These are phyloP conservation scores for Przewalskia tangutica DNA, from an alignment of 257 asterid genomes.

Conservation along the genomic window DNA sequence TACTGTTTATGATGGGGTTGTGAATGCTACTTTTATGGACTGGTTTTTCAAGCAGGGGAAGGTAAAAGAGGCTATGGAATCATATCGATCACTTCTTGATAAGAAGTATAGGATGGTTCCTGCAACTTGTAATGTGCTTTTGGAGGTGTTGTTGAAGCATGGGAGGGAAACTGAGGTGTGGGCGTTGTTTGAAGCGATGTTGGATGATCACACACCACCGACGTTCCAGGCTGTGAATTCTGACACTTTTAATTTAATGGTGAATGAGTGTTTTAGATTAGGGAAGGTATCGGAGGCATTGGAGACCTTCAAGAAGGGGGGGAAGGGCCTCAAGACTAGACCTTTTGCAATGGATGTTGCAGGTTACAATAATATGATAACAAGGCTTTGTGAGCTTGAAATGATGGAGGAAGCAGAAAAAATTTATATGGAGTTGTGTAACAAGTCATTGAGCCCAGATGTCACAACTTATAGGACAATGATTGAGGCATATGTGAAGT, in stretches of 20 bases:
- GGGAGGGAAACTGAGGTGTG: conserved; percentile 72
- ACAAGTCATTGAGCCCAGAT: conserved; percentile 62
- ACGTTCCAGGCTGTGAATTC: conserved; percentile 80
- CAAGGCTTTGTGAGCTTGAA: conserved; percentile 59
- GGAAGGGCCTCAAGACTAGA: conserved; percentile 62
- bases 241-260: conserved; percentile 64
- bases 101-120: conserved; percentile 66
- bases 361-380: conserved; percentile 71
- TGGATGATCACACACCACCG: conserved; percentile 93
- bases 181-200: conserved; percentile 65
- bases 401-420: conserved; percentile 74
- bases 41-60: conserved; percentile 75
- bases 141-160: conserved; percentile 63
- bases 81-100: conserved; percentile 55
- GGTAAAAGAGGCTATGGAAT: conserved; percentile 77
- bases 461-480: conserved; percentile 59
- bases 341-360: conserved; percentile 84
- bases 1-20: conserved; percentile 68
- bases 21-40: conserved; percentile 83
- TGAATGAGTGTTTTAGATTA: conserved; percentile 63
- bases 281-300: conserved; percentile 64
- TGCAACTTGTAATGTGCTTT: conserved; percentile 59
- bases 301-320: conserved; percentile 66
- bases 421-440: conserved; percentile 36
- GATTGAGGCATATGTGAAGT: conserved; percentile 61